Base-by-base conservation (phyloP, 257 asterid species). In the Oldenlandia corymbosa region DNA sequence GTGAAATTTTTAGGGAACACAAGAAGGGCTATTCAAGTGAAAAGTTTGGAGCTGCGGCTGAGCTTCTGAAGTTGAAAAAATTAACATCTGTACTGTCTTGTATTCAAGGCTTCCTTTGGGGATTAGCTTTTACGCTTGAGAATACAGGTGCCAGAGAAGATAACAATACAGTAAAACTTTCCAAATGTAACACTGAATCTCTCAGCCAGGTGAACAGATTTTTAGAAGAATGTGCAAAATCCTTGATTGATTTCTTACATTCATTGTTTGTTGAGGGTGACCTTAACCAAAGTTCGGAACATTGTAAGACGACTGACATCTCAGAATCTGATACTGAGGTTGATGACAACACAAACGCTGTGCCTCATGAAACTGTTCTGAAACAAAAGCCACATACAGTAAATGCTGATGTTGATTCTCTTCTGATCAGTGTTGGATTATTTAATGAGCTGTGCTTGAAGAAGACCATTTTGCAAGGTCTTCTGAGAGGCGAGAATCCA, bases 31-130 rank as follows among this genome's bases (percentile, higher is more conserved):
- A 67, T 66, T 45, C 45, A 56, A 75, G 66, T 68, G 68, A 73
- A 69, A 68, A 76, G 68, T 51, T 54, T 67, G 82, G 73, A 68
- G 49, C 66, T 64, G 23, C 73, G 32, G 59, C 78, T 34, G 82
- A 69, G 61, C 53, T 55, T 71, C 76, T 64, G 64, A 80, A 78
- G 68, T 68, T 82, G 52, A 80, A 71, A 64, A 79, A 80, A 77
- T 70, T 85, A 53, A 82, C 91, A 54, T 65, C 90, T 37, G 50
- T 67, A 14, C 52, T 82, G 64, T 76, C 97, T 63, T 86, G 93
- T 80, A 72, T 71, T 65, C 91, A 83, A 73, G 97, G 95, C 68
- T 75, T 87, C 52, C 80, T 92, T 56, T 79, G 82, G 84, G 97
- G 97, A 27, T 67, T 89, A 64, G 83, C 87, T 69, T 84, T 83